Evolutionary conservation across 2,329 filamentous ascomycete genomes (phyloP).

Genomic region (Tothia fuscella): DNA sequence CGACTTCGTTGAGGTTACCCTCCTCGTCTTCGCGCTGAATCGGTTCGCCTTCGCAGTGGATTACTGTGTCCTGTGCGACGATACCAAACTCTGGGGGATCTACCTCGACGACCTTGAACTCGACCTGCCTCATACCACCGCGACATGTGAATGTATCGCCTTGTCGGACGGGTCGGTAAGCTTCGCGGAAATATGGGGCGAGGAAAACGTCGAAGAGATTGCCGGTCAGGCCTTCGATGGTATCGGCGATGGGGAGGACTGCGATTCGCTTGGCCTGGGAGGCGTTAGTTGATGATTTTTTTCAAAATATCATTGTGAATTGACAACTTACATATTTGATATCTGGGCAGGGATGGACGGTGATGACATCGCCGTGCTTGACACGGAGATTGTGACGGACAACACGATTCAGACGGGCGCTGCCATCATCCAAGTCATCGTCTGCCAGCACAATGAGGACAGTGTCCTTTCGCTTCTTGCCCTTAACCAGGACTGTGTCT

Average conservation of each 20-base stretch:
- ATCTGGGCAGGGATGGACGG: constrained; percentile 92
- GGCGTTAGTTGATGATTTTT: constrained; percentile 17
- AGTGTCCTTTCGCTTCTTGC: constrained; percentile 99
- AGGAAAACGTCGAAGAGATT: constrained; percentile 99
- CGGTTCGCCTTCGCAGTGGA: constrained; percentile 93
- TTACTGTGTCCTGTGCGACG: constrained; percentile 95
- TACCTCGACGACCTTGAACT: constrained; percentile 99
- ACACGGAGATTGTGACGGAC: constrained; percentile 96
- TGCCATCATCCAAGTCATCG: constrained; percentile 95
- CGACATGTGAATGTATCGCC: constrained; percentile 95
- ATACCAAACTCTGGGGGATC: constrained; percentile 98
- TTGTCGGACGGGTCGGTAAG: constrained; percentile 92
- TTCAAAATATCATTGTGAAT: background rate
- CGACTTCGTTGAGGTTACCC: constrained; percentile 97
- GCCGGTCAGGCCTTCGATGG: constrained; percentile 92
- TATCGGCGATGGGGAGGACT: constrained; percentile 94
- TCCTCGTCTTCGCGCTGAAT: constrained; percentile 98
- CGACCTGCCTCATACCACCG: constrained; percentile 96
- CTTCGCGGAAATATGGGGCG: constrained; percentile 98
- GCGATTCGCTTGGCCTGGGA: constrained; percentile 91
- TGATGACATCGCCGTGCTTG: constrained; percentile 97
- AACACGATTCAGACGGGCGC: constrained; percentile 93
- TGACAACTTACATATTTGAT: constrained; percentile 91
- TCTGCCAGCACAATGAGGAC: constrained; percentile 95
- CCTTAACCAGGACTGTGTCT: constrained; percentile 94